Evolutionary conservation across 2,329 filamentous ascomycete genomes (phyloP).

Genomic region (Colletotrichum tofieldiae): DNA sequence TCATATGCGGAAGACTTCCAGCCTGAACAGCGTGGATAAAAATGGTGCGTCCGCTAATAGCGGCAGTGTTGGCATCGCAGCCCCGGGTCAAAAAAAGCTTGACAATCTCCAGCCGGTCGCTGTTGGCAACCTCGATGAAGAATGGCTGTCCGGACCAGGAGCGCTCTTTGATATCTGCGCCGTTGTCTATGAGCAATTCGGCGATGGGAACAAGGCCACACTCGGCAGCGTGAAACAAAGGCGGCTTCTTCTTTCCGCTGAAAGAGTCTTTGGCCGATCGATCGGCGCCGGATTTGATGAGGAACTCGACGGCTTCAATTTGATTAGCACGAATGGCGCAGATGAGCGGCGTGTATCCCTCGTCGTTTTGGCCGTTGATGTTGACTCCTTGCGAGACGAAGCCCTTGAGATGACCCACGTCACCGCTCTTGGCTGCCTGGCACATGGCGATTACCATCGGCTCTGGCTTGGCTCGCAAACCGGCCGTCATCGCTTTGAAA

Average conservation of each 20-base stretch:
- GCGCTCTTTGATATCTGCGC: constrained; percentile 42
- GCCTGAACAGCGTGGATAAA: constrained; percentile 49
- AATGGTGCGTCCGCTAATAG: constrained; percentile 51
- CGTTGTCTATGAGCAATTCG: constrained; percentile 40
- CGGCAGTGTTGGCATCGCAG: constrained; percentile 52
- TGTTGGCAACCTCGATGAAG: constrained; percentile 40
- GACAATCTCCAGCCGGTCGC: constrained; percentile 40
- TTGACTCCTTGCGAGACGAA: constrained; percentile 55
- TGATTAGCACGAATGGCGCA: constrained; percentile 54
- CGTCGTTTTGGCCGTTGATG: constrained; percentile 55
- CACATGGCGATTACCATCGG: constrained; percentile 56
- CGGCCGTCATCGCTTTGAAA: constrained; percentile 54
- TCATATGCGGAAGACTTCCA: constrained; percentile 36
- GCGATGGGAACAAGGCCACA: constrained; percentile 34
- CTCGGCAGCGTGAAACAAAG: constrained; percentile 47
- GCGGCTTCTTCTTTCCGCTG: constrained; percentile 44
- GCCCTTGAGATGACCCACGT: constrained; percentile 52
- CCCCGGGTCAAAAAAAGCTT: constrained; percentile 52
- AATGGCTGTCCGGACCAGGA: constrained; percentile 36
- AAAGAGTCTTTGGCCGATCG: constrained; percentile 41
- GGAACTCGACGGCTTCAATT: constrained; percentile 51
- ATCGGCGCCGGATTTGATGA: constrained; percentile 53
- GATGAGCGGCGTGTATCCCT: constrained; percentile 53
- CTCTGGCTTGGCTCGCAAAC: constrained; percentile 54
- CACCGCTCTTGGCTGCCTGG: constrained; percentile 52